Percentiles rank a stretch among this genome's conserved stretches.
Conservation (phyloP, 176 grass and related monocot species). For the Areca catechu region DNA sequence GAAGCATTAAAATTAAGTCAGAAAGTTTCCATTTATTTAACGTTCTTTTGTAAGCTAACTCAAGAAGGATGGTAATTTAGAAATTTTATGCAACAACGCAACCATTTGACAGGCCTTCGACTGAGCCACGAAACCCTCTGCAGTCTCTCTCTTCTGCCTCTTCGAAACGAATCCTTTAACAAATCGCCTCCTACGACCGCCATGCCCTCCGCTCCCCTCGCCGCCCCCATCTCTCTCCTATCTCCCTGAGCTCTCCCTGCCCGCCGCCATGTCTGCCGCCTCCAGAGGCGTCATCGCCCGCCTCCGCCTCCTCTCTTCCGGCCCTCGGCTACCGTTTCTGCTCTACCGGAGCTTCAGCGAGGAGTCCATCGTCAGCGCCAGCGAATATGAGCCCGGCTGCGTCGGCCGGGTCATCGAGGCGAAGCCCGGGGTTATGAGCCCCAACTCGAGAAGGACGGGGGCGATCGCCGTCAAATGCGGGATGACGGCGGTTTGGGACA, state of each 20-base stretch:
- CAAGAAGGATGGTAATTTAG: no score
- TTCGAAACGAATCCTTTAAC: no score
- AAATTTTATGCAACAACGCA: no score
- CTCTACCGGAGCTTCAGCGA: slow-evolving; percentile 35
- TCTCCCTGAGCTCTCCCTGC: not conserved
- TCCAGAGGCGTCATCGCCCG: slow-evolving; percentile 74
- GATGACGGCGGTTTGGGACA: slow-evolving; percentile 93
- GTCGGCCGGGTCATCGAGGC: slow-evolving; percentile 56
- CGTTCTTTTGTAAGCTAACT: no score
- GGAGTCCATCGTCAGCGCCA: slow-evolving; percentile 28
- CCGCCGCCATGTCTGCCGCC: slow-evolving; percentile 48
- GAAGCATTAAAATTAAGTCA: no score
- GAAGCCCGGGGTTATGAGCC: slow-evolving; percentile 43
- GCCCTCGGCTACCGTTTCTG: not conserved
- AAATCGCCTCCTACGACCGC: not conserved
- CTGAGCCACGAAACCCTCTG: no score
- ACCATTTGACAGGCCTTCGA: no score
- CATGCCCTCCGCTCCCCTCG: slow-evolving; percentile 13
- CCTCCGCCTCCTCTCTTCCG: slow-evolving; percentile 30
- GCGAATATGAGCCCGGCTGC: slow-evolving; percentile 18
- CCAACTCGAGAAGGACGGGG: slow-evolving; percentile 57
- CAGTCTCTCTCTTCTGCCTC: no score
- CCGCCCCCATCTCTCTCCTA: not conserved
- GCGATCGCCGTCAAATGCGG: slow-evolving; percentile 90
- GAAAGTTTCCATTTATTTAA: no score